phyloP scores from a whole-genome alignment of 192 early-diverging fungal species.

The Dissophora ornata region DNA sequence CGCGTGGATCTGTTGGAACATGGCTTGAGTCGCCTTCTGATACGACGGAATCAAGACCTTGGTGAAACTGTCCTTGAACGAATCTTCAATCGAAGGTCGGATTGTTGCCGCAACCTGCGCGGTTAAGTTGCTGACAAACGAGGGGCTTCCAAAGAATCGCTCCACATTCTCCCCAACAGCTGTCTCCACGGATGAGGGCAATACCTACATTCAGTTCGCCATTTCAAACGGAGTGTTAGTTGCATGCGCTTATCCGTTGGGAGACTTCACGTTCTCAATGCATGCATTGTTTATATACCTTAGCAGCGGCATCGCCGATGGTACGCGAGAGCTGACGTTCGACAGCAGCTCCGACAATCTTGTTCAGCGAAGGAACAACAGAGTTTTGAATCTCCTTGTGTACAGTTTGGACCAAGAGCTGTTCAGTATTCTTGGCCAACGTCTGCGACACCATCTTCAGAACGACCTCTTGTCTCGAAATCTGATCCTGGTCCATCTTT shows the following conservation, averaged over 20 bases:
- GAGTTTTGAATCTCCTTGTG: constrained; percentile 57
- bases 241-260: neutral
- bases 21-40: constrained; percentile 58
- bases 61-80: constrained; percentile 57
- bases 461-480: constrained; percentile 56
- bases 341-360: constrained; percentile 52
- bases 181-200: constrained; percentile 53
- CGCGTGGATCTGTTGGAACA: constrained; percentile 59
- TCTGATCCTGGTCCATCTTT: constrained; percentile 55
- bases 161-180: constrained; percentile 54
- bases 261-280: neutral
- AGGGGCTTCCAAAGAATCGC: constrained; percentile 34
- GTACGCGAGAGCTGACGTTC: constrained; percentile 54
- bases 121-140: constrained; percentile 50
- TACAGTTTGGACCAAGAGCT: constrained; percentile 59
- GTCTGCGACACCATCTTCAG: constrained; percentile 60
- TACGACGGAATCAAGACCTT: constrained; percentile 58
- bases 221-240: neutral
- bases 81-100: constrained; percentile 56
- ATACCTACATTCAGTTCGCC: constrained; percentile 18
- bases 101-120: constrained; percentile 51
- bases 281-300: constrained; percentile 50
- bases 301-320: constrained; percentile 49
- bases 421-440: constrained; percentile 56
- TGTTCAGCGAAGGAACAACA: constrained; percentile 55